Conservation (phyloP, 2,329 filamentous ascomycete species). For the Talaromyces sp. region DNA sequence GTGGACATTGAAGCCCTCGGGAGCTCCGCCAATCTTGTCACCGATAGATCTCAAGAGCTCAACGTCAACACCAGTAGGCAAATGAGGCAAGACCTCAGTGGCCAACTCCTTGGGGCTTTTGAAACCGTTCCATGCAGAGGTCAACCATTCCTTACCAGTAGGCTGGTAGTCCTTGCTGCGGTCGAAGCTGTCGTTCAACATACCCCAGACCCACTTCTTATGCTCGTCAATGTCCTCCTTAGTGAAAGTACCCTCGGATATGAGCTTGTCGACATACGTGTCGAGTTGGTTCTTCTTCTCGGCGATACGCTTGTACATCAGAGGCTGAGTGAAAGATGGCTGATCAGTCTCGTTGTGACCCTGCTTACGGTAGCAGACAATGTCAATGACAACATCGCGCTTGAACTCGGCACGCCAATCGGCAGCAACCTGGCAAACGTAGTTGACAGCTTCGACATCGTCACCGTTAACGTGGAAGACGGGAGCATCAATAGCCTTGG, state of each 20-base stretch:
- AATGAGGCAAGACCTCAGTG: conserved; percentile 88
- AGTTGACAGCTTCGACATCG: conserved; percentile 97
- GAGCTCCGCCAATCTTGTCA: conserved; percentile 71
- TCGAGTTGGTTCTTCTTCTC: conserved; percentile 81
- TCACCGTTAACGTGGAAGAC: conserved; percentile 99
- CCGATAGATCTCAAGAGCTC: conserved; percentile 78
- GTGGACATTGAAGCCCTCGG: conserved; percentile 85
- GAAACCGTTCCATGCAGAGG: conserved; percentile 98
- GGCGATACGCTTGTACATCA: conserved; percentile 98
- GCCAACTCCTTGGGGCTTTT: conserved; percentile 97
- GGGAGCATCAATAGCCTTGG: conserved; percentile 96
- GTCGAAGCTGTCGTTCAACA: conserved; percentile 96
- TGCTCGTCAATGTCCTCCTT: conserved; percentile 98
- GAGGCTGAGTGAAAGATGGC: conserved; percentile 97
- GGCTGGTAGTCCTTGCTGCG: conserved; percentile 98
- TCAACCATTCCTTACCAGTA: conserved; percentile 96
- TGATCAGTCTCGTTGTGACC: conserved; percentile 99
- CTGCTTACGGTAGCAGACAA: conserved; percentile 98
- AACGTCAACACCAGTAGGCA: conserved; percentile 74
- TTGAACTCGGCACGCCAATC: conserved; percentile 99
- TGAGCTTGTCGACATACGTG: conserved; percentile 86
- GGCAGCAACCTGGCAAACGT: conserved; percentile 92
- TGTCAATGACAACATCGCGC: conserved; percentile 94
- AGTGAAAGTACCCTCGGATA: conserved; percentile 90
- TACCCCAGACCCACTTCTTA: conserved; percentile 99